A percentile compares a stretch with the other conserved stretches of the same genome.
Conservation (phyloP, 345 rosid species). For the Pistacia vera region DNA sequence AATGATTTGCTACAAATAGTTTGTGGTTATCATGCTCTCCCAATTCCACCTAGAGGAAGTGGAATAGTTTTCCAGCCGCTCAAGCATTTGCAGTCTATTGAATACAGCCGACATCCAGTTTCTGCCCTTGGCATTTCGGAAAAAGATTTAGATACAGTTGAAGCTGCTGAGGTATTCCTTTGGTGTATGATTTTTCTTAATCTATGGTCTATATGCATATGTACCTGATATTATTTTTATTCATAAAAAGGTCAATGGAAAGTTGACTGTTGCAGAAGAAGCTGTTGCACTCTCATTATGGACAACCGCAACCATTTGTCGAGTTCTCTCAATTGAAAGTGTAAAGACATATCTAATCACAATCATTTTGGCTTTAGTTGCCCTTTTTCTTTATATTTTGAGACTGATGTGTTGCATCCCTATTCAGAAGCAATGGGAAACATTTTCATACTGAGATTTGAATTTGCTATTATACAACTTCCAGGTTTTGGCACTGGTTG, state of each 20-base stretch:
- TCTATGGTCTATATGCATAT: slow-evolving; percentile 13
- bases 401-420: not conserved
- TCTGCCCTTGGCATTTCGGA: slow-evolving; percentile 60
- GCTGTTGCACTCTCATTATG: slow-evolving; percentile 86
- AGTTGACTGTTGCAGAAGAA: slow-evolving; percentile 88
- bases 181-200: slow-evolving; percentile 10
- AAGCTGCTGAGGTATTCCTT: slow-evolving; percentile 68
- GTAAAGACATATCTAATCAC: slow-evolving; percentile 47
- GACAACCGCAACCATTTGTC: slow-evolving; percentile 97
- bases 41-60: slow-evolving; percentile 70
- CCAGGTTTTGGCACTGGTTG: slow-evolving; percentile 80
- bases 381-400: not conserved
- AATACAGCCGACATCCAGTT: slow-evolving; percentile 64
- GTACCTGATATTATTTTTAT: slow-evolving; percentile 28
- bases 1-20: slow-evolving; percentile 79
- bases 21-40: slow-evolving; percentile 80
- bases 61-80: slow-evolving; percentile 78
- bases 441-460: slow-evolving; percentile 14
- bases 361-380: slow-evolving; percentile 21
- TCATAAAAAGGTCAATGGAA: slow-evolving; percentile 58
- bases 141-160: slow-evolving; percentile 41
- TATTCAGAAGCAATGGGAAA: slow-evolving; percentile 1
- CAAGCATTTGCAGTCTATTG: slow-evolving; percentile 86
- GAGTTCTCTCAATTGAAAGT: slow-evolving; percentile 89
- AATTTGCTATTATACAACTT: slow-evolving; percentile 22